Conservation (phyloP, 75 land plant genomes). For the Gnetum montanum region DNA sequence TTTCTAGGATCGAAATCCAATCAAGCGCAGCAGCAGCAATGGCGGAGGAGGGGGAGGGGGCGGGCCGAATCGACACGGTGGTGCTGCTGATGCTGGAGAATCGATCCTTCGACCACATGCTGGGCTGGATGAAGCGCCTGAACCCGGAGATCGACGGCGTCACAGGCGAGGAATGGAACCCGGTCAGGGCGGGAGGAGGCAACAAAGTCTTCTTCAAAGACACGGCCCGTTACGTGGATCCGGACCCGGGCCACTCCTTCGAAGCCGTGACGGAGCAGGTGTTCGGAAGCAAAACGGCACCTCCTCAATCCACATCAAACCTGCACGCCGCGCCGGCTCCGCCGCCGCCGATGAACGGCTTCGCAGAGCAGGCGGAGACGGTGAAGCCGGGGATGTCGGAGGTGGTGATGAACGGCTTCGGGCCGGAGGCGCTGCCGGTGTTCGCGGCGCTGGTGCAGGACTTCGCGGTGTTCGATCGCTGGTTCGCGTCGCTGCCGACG, state of each 20-base stretch:
- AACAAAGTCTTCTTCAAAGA: constrained; percentile 40
- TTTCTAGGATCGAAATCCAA: too few relatives aligned
- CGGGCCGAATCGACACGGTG: constrained; percentile 66
- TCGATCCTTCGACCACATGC: constrained; percentile 95
- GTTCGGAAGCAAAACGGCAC: constrained; percentile 35
- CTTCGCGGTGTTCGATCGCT: constrained; percentile 71
- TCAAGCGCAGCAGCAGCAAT: constrained; percentile 1
- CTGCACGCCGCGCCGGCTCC: too few relatives aligned
- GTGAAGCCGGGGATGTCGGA: constrained; percentile 27
- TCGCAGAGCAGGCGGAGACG: constrained; percentile 65
- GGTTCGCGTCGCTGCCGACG: constrained; percentile 84
- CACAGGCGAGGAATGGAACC: constrained; percentile 59
- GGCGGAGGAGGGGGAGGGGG: not conserved
- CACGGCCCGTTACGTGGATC: constrained; percentile 57
- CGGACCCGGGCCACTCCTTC: constrained; percentile 89
- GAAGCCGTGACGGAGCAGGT: constrained; percentile 64
- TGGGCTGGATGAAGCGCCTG: constrained; percentile 81
- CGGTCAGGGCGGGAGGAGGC: constrained; percentile 33
- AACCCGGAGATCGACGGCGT: constrained; percentile 84
- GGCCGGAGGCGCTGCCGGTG: constrained; percentile 68
- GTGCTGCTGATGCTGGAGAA: constrained; percentile 91
- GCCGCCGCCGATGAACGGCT: constrained; percentile 70
- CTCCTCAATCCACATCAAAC: constrained; percentile 6
- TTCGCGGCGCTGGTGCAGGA: constrained; percentile 54
- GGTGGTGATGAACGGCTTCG: constrained; percentile 73